Conservation (phyloP, 257 asterid genomes). For the Salvia splendens region DNA sequence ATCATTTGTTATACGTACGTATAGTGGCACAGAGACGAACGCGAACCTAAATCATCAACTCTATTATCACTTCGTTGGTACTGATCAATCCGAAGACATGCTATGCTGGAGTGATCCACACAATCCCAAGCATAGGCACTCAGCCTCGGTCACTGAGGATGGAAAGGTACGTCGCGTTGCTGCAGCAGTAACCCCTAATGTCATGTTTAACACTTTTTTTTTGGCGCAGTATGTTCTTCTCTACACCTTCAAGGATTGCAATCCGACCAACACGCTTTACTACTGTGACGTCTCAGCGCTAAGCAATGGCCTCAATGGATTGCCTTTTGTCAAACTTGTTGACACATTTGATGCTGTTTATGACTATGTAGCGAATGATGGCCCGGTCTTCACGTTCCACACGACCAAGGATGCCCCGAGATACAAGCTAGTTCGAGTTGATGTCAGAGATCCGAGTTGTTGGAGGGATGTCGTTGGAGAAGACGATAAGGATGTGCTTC, state of each 20-base stretch:
- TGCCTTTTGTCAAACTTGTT: conserved; percentile 81
- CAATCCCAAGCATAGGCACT: conserved; percentile 70
- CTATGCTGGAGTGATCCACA: conserved; percentile 83
- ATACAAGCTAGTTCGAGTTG: conserved; percentile 77
- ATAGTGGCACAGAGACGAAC: conserved; percentile 85
- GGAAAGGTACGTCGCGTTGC: conserved; percentile 55
- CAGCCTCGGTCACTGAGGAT: conserved; percentile 73
- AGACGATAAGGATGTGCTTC: conserved; percentile 78
- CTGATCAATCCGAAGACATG: conserved; percentile 80
- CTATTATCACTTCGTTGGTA: conserved; percentile 83
- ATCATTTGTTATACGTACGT: conserved; percentile 23
- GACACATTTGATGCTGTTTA: conserved; percentile 77
- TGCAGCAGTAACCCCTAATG: too few relatives aligned
- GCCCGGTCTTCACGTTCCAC: conserved; percentile 68
- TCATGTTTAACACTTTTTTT: too few relatives aligned
- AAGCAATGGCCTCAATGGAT: conserved; percentile 58
- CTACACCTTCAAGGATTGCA: conserved; percentile 57
- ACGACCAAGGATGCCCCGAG: conserved; percentile 93
- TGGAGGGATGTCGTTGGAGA: conserved; percentile 76
- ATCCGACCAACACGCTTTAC: conserved; percentile 74
- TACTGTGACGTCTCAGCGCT: conserved; percentile 69
- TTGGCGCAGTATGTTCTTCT: conserved; percentile 72
- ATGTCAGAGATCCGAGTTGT: conserved; percentile 52
- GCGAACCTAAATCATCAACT: conserved; percentile 69
- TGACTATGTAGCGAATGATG: conserved; percentile 66